phyloP scores from a whole-genome alignment of 1,284 basidiomycete genomes.

The Apiotrichum montevideense region DNA sequence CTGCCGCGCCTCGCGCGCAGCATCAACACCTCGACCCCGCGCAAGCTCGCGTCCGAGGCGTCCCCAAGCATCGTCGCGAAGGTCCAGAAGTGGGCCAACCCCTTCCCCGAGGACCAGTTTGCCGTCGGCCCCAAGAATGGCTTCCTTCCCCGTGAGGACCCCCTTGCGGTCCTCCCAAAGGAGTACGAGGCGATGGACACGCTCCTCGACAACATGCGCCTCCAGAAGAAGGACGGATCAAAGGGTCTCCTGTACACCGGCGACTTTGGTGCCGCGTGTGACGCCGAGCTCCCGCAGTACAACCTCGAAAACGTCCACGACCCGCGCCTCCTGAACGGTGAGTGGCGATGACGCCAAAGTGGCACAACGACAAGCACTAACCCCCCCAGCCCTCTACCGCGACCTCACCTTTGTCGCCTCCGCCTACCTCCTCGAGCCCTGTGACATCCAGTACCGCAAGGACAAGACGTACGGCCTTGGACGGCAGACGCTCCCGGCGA shows the following conservation, averaged over 20 bases:
- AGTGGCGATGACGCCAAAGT: background rate
- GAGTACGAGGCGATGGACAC: slow-evolving; percentile 19
- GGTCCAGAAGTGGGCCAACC: slow-evolving; percentile 11
- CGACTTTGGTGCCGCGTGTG: slow-evolving; percentile 14
- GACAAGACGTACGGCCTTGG: slow-evolving; percentile 17
- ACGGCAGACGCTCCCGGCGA: slow-evolving; percentile 16
- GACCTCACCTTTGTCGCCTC: slow-evolving; percentile 19
- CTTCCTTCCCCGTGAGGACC: slow-evolving; percentile 16
- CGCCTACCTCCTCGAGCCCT: slow-evolving; percentile 19
- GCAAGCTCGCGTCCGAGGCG: slow-evolving; percentile 1
- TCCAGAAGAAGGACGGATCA: slow-evolving; percentile 10
- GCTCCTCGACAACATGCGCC: slow-evolving; percentile 16
- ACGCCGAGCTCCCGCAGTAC: slow-evolving; percentile 16
- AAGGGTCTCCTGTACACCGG: slow-evolving; percentile 13
- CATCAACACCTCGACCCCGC: background rate
- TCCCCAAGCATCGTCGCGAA: background rate
- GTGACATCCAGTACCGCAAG: slow-evolving; percentile 17
- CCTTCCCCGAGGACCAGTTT: slow-evolving; percentile 14
- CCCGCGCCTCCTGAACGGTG: slow-evolving; percentile 10
- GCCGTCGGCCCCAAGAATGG: slow-evolving; percentile 13
- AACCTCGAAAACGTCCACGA: slow-evolving; percentile 15
- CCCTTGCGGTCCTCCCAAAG: slow-evolving; percentile 10
- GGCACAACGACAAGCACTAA: background rate
- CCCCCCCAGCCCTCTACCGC: slow-evolving; percentile 15
- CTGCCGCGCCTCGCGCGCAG: background rate